Percentiles rank a stretch among this genome's conserved stretches.
phyloP scores from a whole-genome alignment of 1,284 basidiomycete species.

The Neolentinus lepideus region DNA sequence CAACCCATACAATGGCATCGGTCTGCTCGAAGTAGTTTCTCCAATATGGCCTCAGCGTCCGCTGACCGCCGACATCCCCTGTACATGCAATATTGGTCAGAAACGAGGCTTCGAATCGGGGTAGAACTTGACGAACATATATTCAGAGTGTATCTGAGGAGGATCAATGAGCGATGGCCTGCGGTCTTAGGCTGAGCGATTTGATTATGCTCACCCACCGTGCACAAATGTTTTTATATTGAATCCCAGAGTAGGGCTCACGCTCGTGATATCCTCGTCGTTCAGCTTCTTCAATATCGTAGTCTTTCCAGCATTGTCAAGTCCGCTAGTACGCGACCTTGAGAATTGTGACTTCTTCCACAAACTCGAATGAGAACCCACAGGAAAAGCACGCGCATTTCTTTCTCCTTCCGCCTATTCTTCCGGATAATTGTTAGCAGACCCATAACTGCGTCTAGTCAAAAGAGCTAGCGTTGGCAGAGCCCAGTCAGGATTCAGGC shows the following conservation, averaged over 20 bases:
- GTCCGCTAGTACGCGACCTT: slow-evolving; percentile 52
- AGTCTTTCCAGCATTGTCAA: slow-evolving; percentile 99
- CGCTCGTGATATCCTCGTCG: slow-evolving; percentile 79
- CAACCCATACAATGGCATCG: slow-evolving; percentile 98
- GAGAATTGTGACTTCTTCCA: neutral
- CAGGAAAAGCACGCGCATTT: slow-evolving; percentile 97
- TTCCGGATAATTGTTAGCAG: slow-evolving; percentile 97
- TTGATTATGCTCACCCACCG: slow-evolving; percentile 64
- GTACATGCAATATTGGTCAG: slow-evolving; percentile 8
- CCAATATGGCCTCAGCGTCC: slow-evolving; percentile 96
- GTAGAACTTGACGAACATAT: slow-evolving; percentile 59
- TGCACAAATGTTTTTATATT: slow-evolving; percentile 97
- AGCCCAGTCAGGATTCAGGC: neutral
- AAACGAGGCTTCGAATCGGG: slow-evolving; percentile 1
- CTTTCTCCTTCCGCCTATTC: slow-evolving; percentile 89
- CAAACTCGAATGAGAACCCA: slow-evolving; percentile 23
- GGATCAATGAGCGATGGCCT: no score
- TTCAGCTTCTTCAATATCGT: slow-evolving; percentile 95
- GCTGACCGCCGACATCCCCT: slow-evolving; percentile 99
- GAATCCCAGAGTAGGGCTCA: slow-evolving; percentile 96
- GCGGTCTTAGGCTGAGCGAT: neutral
- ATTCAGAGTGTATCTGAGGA: slow-evolving; percentile 79
- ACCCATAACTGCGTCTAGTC: slow-evolving; percentile 47
- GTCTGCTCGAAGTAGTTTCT: slow-evolving; percentile 99
- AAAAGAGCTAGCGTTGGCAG: neutral